Percentiles rank a stretch among this genome's conserved stretches.
These are phyloP conservation scores for Yarrowia alimentaria DNA, from an alignment of 805 yeast genomes.

Conservation along the genomic window DNA sequence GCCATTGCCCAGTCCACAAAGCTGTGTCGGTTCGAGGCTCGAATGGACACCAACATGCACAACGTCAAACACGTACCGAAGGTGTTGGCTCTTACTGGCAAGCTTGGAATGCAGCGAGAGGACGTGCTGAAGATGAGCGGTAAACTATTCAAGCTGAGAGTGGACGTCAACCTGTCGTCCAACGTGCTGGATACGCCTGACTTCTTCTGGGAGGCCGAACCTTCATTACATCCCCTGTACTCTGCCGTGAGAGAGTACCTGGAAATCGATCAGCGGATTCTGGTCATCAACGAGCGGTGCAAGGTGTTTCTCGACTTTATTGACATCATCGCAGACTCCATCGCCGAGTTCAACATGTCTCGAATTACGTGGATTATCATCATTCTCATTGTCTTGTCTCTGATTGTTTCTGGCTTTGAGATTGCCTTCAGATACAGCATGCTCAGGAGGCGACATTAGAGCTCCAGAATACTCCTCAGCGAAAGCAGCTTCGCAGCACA, in stretches of 20 bases:
- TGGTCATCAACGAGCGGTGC: constrained; percentile 89
- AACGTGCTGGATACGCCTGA: constrained; percentile 93
- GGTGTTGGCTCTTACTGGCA: constrained; percentile 84
- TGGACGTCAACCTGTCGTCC: constrained; percentile 88
- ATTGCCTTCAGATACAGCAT: constrained; percentile 58
- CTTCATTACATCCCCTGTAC: constrained; percentile 90
- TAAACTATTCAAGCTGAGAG: constrained; percentile 80
- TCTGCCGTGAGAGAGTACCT: constrained; percentile 85
- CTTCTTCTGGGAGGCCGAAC: constrained; percentile 93
- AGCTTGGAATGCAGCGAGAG: constrained; percentile 77
- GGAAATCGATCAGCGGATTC: constrained; percentile 93
- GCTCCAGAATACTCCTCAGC: no score
- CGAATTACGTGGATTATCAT: constrained; percentile 89
- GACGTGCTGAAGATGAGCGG: constrained; percentile 88
- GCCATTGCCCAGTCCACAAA: constrained; percentile 97
- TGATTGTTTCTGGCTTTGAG: constrained; percentile 73
- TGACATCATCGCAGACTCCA: constrained; percentile 88
- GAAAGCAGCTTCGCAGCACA: no score
- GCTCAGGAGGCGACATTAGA: constrained; percentile 30
- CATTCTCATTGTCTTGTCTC: constrained; percentile 71
- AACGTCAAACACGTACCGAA: constrained; percentile 89
- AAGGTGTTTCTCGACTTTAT: constrained; percentile 90
- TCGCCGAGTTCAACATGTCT: constrained; percentile 89
- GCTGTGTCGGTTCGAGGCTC: constrained; percentile 82
- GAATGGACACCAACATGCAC: constrained; percentile 79